Base-by-base conservation (phyloP, 176 grass and related monocot species). In the Echinochloa phyllopogon region DNA sequence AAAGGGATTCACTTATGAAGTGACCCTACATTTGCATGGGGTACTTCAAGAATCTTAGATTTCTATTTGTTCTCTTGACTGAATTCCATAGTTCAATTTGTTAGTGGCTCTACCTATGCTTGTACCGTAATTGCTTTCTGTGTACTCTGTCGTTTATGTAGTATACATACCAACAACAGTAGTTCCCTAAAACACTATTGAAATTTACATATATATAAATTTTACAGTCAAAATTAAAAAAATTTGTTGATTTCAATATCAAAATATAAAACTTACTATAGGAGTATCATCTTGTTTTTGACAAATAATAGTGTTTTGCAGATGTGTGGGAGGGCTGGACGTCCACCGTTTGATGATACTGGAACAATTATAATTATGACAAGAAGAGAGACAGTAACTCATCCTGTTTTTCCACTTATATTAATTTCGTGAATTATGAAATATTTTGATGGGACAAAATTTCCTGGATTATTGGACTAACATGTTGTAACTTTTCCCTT, bases 291-390 rank as follows among this genome's bases (percentile, higher is more conserved):
- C 43, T 70, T 76, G 23, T 42, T 84, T 84, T 58, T 87, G 29
- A 86, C 13, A 86, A 80, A 76, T 74, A 51, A 21, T 83, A 74
- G 72, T 76, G 55, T 41, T 78, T 27, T 52, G 12, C 87, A 95
- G 96, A 98, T 98, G 96, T 95, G 96, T 86, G 96, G 96, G 4
- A 95, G 96, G 87, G 96, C 96, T 83, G 96, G 96, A 48, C 90
- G 93, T 44, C 91, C 93, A 77, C 96, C 96, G 85, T 98, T 98
- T 85, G 93, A 98, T 88, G 91, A 98, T 84, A 94, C 96, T 76
- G 93, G 96, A 87, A 98, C 91, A 91, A 82, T 98, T 88, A 91
- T 98, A 84, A 89, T 98, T 63, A 95, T 98, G 96, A 95, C 96
- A 87, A 98, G 95, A 93, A 98, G 56, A 91, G 93, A 98, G 33